Base-by-base conservation (phyloP, 306 rosid genomes). In the Dalbergia cultrata region DNA sequence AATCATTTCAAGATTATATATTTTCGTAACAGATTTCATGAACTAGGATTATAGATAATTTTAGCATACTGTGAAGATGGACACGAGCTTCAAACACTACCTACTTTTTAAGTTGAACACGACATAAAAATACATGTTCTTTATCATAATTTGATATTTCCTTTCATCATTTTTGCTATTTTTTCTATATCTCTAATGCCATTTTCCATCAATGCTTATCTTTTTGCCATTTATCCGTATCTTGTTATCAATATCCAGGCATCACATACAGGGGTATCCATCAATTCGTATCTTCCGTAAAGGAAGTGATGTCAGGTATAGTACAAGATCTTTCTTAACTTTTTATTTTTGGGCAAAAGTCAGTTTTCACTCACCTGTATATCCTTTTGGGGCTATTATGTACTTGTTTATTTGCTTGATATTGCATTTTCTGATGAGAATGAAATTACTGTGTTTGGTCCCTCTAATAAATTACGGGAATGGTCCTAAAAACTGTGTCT, bases 221-320 rank as follows among this genome's bases (percentile, higher is more conserved):
- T 41, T 66, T 70, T 73, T 44, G 19, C 26, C 70, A 53, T 82
- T 88, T 53, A 76, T 50, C 12, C 61, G 4, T 67, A 47, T 60
- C 35, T 82, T 41, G 26, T 63, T 45, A 64, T 69, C 43, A 72
- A 78, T 85, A 75, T 86, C 77, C 91, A 96, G 99, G 92, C 73
- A 96, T 88, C 99, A 96, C 86, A 89, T 96, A 82, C 99, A 96
- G 87, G 99, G 98, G 66, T 96, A 96, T 87, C 99, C 99, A 71
- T 93, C 99, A 5, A 89, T 96, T 79, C 99, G 99, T 78, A 93
- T 96, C 83, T 96, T 96, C 60, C 98, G 99, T 44, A 93, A 83
- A 88, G 99, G 99, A 90, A 92, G 85, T 89, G 97, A 96, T 84
- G 44, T 96, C 72, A 93, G 97, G 99, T 95, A 78, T 69, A 18